Percentiles rank a stretch among this genome's conserved stretches.
Conservation (phyloP, 2,329 filamentous ascomycete genomes). For the Ascochyta clinopodiicola region DNA sequence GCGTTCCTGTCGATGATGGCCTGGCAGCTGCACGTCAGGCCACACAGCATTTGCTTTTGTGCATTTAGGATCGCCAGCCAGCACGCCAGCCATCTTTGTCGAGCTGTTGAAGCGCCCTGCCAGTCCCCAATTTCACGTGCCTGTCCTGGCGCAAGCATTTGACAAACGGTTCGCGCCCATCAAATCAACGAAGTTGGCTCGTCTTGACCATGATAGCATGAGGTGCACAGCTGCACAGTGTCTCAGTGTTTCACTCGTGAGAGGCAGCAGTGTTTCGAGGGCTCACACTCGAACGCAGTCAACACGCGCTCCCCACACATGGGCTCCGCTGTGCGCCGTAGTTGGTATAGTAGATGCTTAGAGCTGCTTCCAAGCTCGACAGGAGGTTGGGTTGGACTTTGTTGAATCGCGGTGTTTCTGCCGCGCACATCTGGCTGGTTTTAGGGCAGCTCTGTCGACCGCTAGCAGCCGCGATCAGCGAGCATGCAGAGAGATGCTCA, state of each 20-base stretch:
- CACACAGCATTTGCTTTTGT: conserved; percentile 12
- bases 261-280: conserved; percentile 4
- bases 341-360: background rate
- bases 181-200: background rate
- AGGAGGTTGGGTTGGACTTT: background rate
- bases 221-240: background rate
- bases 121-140: conserved; percentile 1
- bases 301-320: conserved; percentile 3
- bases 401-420: conserved; percentile 1
- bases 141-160: background rate
- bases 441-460: conserved; percentile 2
- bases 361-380: background rate
- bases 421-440: background rate
- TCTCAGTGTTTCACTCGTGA: conserved; percentile 3
- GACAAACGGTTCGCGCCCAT: background rate
- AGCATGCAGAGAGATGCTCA: background rate
- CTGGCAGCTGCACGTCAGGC: conserved; percentile 15
- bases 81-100: conserved; percentile 12
- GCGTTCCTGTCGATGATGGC: background rate
- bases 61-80: conserved; percentile 11
- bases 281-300: background rate
- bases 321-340: background rate
- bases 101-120: conserved; percentile 5
- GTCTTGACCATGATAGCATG: background rate
- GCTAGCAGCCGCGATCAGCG: conserved; percentile 3